Conservation (phyloP, 495 filamentous ascomycete genomes). For the Hypoxylon fuscum region DNA sequence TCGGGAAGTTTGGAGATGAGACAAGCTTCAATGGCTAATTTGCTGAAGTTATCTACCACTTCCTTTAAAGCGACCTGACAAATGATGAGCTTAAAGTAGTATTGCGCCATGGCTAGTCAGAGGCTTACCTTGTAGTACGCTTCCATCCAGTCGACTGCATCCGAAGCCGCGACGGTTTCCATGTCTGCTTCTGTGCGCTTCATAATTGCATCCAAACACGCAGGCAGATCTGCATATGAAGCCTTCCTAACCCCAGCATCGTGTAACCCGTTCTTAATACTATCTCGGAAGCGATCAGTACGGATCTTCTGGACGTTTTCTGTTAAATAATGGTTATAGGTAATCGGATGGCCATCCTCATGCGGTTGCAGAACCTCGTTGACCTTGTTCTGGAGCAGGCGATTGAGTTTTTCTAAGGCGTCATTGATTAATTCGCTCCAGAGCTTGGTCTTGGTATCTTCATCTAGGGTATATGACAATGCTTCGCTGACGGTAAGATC, state of each 20-base stretch:
- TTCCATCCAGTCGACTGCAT: conserved; percentile 48
- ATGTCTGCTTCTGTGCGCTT: conserved; percentile 41
- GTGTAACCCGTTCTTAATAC: conserved; percentile 20
- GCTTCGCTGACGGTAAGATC: conserved; percentile 38
- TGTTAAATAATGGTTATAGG: conserved; percentile 66
- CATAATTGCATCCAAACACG: conserved; percentile 11
- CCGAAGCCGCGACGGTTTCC: conserved; percentile 42
- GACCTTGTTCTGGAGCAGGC: conserved; percentile 40
- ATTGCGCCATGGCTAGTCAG: neutral
- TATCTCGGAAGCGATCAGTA: conserved; percentile 31
- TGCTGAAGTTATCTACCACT: conserved; percentile 63
- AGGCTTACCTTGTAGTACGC: conserved; percentile 51
- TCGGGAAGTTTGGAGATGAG: conserved; percentile 49
- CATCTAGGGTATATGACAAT: conserved; percentile 42
- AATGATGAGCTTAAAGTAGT: conserved; percentile 5
- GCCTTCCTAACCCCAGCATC: conserved; percentile 19
- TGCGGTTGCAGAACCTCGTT: conserved; percentile 49
- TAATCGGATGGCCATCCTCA: conserved; percentile 57
- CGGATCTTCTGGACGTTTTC: conserved; percentile 57
- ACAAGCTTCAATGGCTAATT: conserved; percentile 60
- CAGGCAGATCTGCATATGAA: too few species aligned
- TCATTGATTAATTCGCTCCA: conserved; percentile 43
- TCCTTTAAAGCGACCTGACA: conserved; percentile 57
- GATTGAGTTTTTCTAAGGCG: conserved; percentile 38
- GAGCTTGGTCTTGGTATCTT: conserved; percentile 43